Evolutionary conservation across 495 filamentous ascomycete genomes (phyloP), one percentile per base, ranked within the genome.

Genomic region (Xylaria palmicola): DNA sequence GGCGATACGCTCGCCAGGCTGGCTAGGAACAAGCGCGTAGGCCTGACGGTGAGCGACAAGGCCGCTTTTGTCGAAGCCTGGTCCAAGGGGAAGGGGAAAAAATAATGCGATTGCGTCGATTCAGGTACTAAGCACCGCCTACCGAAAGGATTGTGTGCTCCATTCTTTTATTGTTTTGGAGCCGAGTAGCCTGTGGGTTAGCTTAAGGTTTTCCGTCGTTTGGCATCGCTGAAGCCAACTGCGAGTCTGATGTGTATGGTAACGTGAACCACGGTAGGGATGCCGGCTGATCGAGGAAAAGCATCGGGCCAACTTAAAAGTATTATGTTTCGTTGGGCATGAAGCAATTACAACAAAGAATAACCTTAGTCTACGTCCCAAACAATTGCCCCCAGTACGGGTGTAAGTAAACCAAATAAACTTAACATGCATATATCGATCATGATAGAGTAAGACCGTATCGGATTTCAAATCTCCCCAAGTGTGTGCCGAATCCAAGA

Each of bases 21-120:
- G 59, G 92, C 91, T 1, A 81, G 94, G 60, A 92, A 91, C n/a
- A 97, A 93, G 81, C 80, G 95, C 37, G 90, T 99, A 15, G 91
- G 86, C 0, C 71, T 99, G 70, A 90, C 90, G 1, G 78, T 95
- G 59, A 75, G 74, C 67, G 93, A 97, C 40, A 99, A 99, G 79
- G 76, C 81, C 58, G 85, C 83, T 13, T 98, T 98, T 77, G 83
- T 95, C 7, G 75, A 84, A 43, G 83, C 82, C 52, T 92, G 76
- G 77, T 65, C 62, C 6, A 70, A 72, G 55, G 47, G 64, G 15
- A 59, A 60, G 63, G 70, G 8, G 22, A 44, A 54, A 17, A 47
- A 12, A 24, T 13, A 24, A 9, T 45, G 15, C 20, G 24, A 12
- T n/a, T n/a, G n/a, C 22, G 52, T 24, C 17, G 1, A n/a, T 48